These are phyloP conservation scores for Citrullus mucosospermus DNA, from an alignment of 306 rosid species.

Conservation along the genomic window DNA sequence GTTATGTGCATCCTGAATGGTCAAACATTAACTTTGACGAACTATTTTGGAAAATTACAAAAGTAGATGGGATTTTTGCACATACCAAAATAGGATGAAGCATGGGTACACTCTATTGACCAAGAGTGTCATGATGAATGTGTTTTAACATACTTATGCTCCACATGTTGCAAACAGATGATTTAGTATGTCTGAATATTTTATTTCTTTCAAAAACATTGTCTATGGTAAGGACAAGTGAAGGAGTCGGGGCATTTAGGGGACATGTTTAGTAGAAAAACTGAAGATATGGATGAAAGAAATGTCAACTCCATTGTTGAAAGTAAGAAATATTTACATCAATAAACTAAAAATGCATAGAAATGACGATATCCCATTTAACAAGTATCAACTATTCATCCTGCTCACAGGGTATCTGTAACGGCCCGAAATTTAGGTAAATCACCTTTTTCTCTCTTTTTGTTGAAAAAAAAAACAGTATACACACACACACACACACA, in stretches of 20 bases:
- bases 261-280: neutral
- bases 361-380: neutral
- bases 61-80: neutral
- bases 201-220: neutral
- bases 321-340: neutral
- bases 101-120: neutral
- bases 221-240: neutral
- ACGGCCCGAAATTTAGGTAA: too few relatives aligned
- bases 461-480: too few relatives aligned
- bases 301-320: too few relatives aligned
- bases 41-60: neutral
- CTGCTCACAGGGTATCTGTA: conserved; percentile 38
- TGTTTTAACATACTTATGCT: neutral
- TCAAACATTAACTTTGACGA: neutral
- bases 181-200: neutral
- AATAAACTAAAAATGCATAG: neutral
- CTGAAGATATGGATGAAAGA: neutral
- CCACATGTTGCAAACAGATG: neutral
- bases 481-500: too few relatives aligned
- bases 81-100: neutral
- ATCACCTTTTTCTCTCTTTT: too few relatives aligned
- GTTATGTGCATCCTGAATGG: conserved; percentile 15
- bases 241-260: neutral
- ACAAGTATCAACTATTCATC: conserved; percentile 72
- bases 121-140: neutral